Conservation (phyloP, 805 yeast genomes). For the Nematodospora valgi region DNA sequence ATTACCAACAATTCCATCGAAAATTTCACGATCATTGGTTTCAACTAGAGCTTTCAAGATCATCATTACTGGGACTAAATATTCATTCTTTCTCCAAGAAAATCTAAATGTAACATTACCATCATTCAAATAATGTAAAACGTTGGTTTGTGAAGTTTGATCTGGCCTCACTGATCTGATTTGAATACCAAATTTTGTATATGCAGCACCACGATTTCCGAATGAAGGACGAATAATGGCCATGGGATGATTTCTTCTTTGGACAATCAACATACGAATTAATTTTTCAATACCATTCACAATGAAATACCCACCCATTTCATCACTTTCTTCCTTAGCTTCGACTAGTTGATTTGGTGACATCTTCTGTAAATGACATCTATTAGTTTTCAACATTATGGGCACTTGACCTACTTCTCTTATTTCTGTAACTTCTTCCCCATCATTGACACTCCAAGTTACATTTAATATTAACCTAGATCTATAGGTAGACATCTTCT, state of each 20-base stretch:
- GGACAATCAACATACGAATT: conserved; percentile 95
- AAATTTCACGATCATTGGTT: conserved; percentile 90
- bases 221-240: conserved; percentile 94
- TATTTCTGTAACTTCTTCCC: conserved; percentile 72
- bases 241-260: conserved; percentile 97
- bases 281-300: conserved; percentile 96
- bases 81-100: conserved; percentile 96
- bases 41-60: conserved; percentile 85
- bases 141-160: conserved; percentile 96
- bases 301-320: conserved; percentile 93
- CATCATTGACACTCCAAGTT: conserved; percentile 84
- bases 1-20: conserved; percentile 92
- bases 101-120: conserved; percentile 96
- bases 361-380: conserved; percentile 85
- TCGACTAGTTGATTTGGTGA: conserved; percentile 80
- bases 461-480: conserved; percentile 76
- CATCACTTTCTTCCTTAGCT: conserved; percentile 87
- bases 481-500: conserved; percentile 78
- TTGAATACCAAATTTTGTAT: conserved; percentile 88
- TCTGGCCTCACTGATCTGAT: conserved; percentile 93
- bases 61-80: conserved; percentile 89
- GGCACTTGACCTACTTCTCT: conserved; percentile 93
- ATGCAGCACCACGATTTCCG: conserved; percentile 88
- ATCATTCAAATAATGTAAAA: conserved; percentile 90
- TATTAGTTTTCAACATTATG: conserved; percentile 82